These are phyloP conservation scores for Metschnikowia sp. DNA, from an alignment of 805 yeast species.

Conservation along the genomic window DNA sequence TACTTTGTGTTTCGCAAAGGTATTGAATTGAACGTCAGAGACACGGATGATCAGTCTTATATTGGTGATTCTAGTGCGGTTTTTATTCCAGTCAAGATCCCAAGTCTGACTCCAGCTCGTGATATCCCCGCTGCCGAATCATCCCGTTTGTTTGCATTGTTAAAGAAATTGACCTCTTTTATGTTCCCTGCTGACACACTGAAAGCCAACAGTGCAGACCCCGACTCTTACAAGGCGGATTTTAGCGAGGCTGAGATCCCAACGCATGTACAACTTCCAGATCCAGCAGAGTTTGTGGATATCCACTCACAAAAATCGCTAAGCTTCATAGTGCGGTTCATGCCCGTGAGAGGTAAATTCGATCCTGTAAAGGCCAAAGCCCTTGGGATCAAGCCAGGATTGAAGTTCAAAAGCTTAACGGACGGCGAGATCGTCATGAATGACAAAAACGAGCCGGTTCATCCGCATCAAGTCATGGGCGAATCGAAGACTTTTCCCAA, in stretches of 20 bases:
- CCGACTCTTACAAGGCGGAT: slow-evolving; percentile 36
- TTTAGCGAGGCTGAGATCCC: slow-evolving; percentile 37
- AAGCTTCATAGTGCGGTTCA: slow-evolving; percentile 63
- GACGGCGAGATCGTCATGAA: slow-evolving; percentile 56
- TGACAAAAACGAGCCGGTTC: slow-evolving; percentile 54
- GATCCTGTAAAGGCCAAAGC: slow-evolving; percentile 58
- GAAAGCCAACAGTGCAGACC: slow-evolving; percentile 34
- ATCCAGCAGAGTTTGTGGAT: slow-evolving; percentile 20
- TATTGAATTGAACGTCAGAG: slow-evolving; percentile 43
- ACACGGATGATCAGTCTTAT: slow-evolving; percentile 26
- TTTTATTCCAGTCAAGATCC: slow-evolving; percentile 36
- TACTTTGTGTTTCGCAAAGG: slow-evolving; percentile 81
- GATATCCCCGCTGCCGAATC: neutral
- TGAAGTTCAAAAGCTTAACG: slow-evolving; percentile 55
- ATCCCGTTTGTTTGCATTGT: slow-evolving; percentile 11
- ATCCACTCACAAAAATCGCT: slow-evolving; percentile 46
- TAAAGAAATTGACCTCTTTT: slow-evolving; percentile 39
- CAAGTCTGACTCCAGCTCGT: neutral
- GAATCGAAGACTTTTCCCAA: slow-evolving; percentile 56
- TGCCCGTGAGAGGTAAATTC: slow-evolving; percentile 76
- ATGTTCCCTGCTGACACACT: slow-evolving; percentile 58
- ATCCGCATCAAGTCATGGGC: slow-evolving; percentile 71
- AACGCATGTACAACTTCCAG: slow-evolving; percentile 34
- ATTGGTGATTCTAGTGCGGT: slow-evolving; percentile 36
- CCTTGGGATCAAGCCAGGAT: slow-evolving; percentile 68